phyloP scores from a whole-genome alignment of 495 filamentous ascomycete species.

The Talaromyces thailandensis region DNA sequence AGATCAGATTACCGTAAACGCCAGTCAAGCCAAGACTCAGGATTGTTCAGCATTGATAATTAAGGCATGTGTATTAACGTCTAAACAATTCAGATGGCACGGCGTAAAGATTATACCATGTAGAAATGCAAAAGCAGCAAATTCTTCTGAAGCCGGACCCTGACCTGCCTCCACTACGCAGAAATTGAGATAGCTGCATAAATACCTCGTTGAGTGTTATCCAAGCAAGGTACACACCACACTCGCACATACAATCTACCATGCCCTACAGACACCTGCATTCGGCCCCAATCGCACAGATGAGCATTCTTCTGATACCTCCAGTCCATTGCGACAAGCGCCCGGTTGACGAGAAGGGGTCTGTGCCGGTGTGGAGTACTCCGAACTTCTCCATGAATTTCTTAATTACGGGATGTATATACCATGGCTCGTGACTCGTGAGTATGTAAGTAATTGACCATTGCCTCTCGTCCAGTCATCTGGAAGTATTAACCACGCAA shows the following conservation, averaged over 20 bases:
- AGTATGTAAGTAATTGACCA: not conserved
- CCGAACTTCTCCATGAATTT: not conserved
- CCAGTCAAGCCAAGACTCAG: not conserved
- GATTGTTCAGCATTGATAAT: too few relatives aligned
- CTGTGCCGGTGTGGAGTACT: not conserved
- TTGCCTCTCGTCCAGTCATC: not conserved
- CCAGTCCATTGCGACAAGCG: not conserved
- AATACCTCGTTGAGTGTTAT: not conserved
- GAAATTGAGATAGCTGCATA: not conserved
- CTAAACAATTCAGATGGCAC: not conserved
- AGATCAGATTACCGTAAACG: not conserved
- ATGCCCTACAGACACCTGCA: not conserved
- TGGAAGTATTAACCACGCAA: not conserved
- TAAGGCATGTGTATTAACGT: not conserved
- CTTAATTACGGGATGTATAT: not conserved
- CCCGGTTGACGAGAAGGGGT: not conserved
- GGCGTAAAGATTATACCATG: too few relatives aligned
- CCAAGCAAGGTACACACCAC: not conserved
- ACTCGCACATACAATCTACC: not conserved
- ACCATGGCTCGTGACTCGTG: not conserved
- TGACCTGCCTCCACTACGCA: not conserved
- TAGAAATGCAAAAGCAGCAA: not conserved
- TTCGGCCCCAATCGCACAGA: not conserved
- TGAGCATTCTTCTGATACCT: not conserved
- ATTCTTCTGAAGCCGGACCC: not conserved